phyloP scores from a whole-genome alignment of 164 flowering plant species.

The Macadamia tetraphylla region DNA sequence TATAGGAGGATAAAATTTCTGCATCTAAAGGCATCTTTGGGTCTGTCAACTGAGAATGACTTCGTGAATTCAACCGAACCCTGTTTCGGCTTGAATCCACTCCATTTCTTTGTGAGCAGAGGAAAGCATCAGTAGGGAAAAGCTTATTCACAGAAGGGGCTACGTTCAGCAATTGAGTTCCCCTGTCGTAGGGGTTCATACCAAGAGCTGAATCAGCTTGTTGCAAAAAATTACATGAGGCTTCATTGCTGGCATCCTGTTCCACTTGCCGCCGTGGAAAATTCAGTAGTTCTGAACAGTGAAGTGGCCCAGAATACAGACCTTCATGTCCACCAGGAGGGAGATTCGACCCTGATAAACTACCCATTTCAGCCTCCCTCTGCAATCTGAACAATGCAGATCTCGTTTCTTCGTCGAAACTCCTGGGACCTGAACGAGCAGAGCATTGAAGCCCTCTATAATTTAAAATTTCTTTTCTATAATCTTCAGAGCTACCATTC shows the following conservation, averaged over 20 bases:
- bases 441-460: conserved; percentile 12
- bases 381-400: conserved; percentile 16
- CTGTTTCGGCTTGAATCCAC: conserved; percentile 11
- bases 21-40: conserved; percentile 7
- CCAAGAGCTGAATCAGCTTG: conserved; percentile 5
- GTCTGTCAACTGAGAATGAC: conserved; percentile 13
- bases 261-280: conserved; percentile 13
- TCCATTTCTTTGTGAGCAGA: conserved; percentile 12
- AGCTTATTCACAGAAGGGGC: conserved; percentile 17
- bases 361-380: conserved; percentile 12
- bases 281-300: conserved; percentile 5
- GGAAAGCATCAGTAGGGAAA: conserved; percentile 14
- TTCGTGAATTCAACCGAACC: conserved; percentile 7
- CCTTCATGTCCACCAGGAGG: conserved; percentile 8
- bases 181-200: conserved; percentile 9
- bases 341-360: conserved; percentile 9
- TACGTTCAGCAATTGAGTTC: conserved; percentile 7
- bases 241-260: conserved; percentile 10
- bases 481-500: conserved; percentile 13
- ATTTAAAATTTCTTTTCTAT: conserved; percentile 15
- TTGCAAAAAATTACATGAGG: conserved; percentile 5
- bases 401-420: conserved; percentile 16
- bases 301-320: conserved; percentile 7
- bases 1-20: conserved; percentile 13
- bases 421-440: neutral